Base-by-base conservation (phyloP, 495 filamentous ascomycete genomes). In the Aspergillus bridgeri region DNA sequence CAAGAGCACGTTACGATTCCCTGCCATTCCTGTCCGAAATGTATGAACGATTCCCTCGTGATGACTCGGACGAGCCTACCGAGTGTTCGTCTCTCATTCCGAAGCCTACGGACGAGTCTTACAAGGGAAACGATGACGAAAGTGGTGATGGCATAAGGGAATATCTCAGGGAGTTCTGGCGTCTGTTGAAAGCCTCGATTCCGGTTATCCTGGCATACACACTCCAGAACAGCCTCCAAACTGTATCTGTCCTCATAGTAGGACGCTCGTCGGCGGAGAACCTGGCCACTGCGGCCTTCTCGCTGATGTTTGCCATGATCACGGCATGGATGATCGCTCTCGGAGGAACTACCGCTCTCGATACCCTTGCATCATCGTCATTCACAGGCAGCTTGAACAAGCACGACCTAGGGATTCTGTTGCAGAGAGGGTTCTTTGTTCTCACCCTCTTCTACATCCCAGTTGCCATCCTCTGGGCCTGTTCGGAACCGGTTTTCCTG, bases 261-360 rank as follows among this genome's bases (percentile, higher is more conserved):
- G 92, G 92, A 20, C 84, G 90, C 9, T 76, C 90, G 8, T 91
- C 87, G 2, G 89, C 92, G 0, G 85, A 93, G 68, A 84, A 90
- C 19, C 76, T 97, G 8, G 88, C 92, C 2, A 89, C 89, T 0
- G 87, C 89, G 6, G 91, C 92, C 8, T 96, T 96, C 71, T 88
- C 88, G 0, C 90, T 93, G 73, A 92, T 96, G 92, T 97, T 96
- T 60, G 92, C 92, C 43, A 89, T 91, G 87, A 84, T 89, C 11
- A 93, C 90, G 1, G 92, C 82, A 1, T 96, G 92, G 92, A 79
- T 97, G 51, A 89, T 97, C 64, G 92, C 86, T 0, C 78, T 97
- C 3, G 92, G 92, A n/a, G 92, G 92, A 6, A 93, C 91, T 2
- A 97, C 91, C 1, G 92, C 92, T 2, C 76, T 96, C 29, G 92